phyloP scores from a whole-genome alignment of 257 asterid genomes.

The Salvia splendens region DNA sequence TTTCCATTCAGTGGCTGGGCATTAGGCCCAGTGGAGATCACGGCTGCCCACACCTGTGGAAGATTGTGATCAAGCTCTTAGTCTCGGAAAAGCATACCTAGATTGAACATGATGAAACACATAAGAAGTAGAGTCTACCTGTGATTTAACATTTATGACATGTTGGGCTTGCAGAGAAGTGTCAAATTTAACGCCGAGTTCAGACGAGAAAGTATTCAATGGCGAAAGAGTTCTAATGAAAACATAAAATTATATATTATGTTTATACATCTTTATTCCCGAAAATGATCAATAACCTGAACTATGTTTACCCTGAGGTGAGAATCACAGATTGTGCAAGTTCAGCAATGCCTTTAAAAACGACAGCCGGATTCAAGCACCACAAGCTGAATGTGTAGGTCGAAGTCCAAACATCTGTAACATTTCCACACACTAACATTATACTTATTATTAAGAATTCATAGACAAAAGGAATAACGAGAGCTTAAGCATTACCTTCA shows the following conservation, averaged over 20 bases:
- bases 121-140: constrained; percentile 50
- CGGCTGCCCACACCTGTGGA: constrained; percentile 85
- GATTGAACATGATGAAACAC: too few relatives aligned
- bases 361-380: constrained; percentile 97
- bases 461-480: too few relatives aligned
- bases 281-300: constrained; percentile 19
- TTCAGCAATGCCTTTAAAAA: constrained; percentile 80
- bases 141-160: constrained; percentile 81
- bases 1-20: constrained; percentile 88
- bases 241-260: background rate
- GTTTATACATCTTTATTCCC: background rate
- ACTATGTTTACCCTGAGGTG: constrained; percentile 83
- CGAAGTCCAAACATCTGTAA: constrained; percentile 63
- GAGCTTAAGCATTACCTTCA: constrained; percentile 43
- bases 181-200: constrained; percentile 90
- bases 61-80: constrained; percentile 34
- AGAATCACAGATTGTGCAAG: constrained; percentile 81
- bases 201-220: constrained; percentile 84
- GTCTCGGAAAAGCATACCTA: constrained; percentile 25
- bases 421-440: constrained; percentile 30
- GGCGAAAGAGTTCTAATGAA: constrained; percentile 78
- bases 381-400: constrained; percentile 67
- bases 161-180: constrained; percentile 95
- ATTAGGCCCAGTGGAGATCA: constrained; percentile 80
- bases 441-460: too few relatives aligned